These are phyloP conservation scores for Boletus subcaerulescens DNA, from an alignment of 768 basidiomycete species.

Conservation along the genomic window DNA sequence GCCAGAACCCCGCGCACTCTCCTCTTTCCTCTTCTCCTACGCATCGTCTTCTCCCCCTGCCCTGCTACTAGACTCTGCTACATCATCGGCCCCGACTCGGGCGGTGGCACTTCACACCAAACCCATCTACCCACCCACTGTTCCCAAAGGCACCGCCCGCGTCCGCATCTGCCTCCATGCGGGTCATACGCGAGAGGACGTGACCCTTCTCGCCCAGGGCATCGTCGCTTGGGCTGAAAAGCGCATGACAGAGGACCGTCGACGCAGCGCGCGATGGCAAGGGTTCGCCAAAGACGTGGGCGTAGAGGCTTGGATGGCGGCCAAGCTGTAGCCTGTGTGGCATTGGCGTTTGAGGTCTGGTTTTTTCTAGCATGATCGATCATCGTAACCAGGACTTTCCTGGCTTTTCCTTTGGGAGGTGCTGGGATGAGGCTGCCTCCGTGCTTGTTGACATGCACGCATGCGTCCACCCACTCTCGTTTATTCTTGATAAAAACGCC, in stretches of 20 bases:
- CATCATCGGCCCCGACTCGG: conserved; percentile 2
- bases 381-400: too few species aligned
- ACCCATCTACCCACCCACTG: conserved; percentile 85
- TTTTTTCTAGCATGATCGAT: too few species aligned
- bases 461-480: too few species aligned
- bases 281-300: conserved; percentile 15
- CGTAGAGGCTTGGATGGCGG: conserved; percentile 27
- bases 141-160: conserved; percentile 81
- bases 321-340: conserved; percentile 21
- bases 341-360: not conserved
- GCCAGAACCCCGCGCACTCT: conserved; percentile 68
- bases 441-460: too few species aligned
- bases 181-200: conserved; percentile 61
- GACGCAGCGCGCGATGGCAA: conserved; percentile 7
- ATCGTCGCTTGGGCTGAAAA: conserved; percentile 40
- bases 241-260: conserved; percentile 7
- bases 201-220: conserved; percentile 53
- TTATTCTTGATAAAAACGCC: too few species aligned
- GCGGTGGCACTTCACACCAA: conserved; percentile 57
- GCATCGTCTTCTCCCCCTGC: not conserved
- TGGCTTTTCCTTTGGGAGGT: too few species aligned
- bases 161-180: conserved; percentile 92
- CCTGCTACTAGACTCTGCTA: not conserved
- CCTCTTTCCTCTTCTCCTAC: conserved; percentile 28
- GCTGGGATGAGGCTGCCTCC: too few species aligned